Evolutionary conservation across 371 early-diverging fungal species (phyloP).

Genomic region (Zychaea mexicana): DNA sequence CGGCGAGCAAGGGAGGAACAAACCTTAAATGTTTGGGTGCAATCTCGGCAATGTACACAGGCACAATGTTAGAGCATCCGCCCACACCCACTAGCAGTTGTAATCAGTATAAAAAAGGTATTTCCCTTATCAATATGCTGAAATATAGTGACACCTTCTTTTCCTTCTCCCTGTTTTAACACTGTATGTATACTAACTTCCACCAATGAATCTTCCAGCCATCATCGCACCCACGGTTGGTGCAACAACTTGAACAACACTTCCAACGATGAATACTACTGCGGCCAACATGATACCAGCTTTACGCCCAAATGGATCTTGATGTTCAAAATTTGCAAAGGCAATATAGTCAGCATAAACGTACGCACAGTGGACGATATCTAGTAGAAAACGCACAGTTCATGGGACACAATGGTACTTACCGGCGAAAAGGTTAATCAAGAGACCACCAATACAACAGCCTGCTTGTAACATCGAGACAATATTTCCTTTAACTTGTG

Average conservation of each 20-base stretch:
- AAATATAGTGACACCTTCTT: too few species aligned
- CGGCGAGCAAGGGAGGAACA: background rate
- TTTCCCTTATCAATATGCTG: background rate
- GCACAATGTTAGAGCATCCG: constrained; percentile 42
- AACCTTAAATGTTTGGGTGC: constrained; percentile 31
- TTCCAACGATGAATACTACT: constrained; percentile 35
- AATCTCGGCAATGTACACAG: constrained; percentile 53
- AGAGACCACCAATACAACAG: constrained; percentile 43
- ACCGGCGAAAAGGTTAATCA: constrained; percentile 47
- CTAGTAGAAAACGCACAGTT: too few species aligned
- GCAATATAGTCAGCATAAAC: too few species aligned
- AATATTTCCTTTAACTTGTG: constrained; percentile 43
- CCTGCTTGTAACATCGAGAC: constrained; percentile 47
- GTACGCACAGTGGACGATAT: too few species aligned
- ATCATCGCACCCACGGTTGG: constrained; percentile 35
- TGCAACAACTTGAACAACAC: constrained; percentile 41
- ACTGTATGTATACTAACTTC: constrained; percentile 37
- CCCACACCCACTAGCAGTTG: constrained; percentile 55
- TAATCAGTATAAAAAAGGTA: background rate
- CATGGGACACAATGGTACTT: background rate
- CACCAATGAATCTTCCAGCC: constrained; percentile 49
- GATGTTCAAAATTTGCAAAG: too few species aligned
- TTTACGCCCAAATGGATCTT: constrained; percentile 46
- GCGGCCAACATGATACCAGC: constrained; percentile 37
- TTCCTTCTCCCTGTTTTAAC: background rate